Conservation (phyloP, 2,329 filamentous ascomycete species). For the Penicillium sp. region DNA sequence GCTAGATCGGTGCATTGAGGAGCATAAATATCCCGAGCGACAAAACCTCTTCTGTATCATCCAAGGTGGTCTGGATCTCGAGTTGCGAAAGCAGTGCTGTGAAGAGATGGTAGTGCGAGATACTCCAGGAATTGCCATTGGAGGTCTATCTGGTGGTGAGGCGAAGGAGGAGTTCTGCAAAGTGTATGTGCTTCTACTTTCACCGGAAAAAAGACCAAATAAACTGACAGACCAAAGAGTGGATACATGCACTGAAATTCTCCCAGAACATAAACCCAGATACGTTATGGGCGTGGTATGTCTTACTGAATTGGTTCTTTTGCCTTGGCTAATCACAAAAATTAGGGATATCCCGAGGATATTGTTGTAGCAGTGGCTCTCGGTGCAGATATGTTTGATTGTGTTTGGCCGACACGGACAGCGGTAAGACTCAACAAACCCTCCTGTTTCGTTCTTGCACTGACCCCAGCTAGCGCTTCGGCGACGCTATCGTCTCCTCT, state of each 20-base stretch:
- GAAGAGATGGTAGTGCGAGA: constrained; percentile 82
- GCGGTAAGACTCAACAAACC: constrained; percentile 55
- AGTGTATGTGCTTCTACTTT: constrained; percentile 52
- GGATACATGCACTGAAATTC: constrained; percentile 74
- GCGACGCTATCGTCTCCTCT: constrained; percentile 80
- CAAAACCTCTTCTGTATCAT: constrained; percentile 99
- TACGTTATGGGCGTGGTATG: constrained; percentile 95
- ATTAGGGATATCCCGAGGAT: constrained; percentile 86
- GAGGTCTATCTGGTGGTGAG: constrained; percentile 90
- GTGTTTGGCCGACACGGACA: constrained; percentile 95
- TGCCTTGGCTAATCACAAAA: background rate
- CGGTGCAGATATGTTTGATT: constrained; percentile 99
- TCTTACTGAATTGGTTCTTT: background rate
- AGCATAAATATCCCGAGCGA: constrained; percentile 75
- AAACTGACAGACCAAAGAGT: constrained; percentile 51
- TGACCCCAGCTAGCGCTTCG: constrained; percentile 63
- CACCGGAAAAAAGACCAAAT: background rate
- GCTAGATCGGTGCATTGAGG: constrained; percentile 91
- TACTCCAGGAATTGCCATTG: constrained; percentile 95
- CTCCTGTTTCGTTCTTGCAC: background rate
- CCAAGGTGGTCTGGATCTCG: constrained; percentile 87
- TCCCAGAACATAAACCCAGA: constrained; percentile 89
- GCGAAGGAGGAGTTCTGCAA: constrained; percentile 90
- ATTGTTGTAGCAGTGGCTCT: constrained; percentile 89
- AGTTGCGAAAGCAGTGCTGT: constrained; percentile 81